Evolutionary conservation across 305 asterid species (phyloP).

Genomic region (Rubia peregrina): DNA sequence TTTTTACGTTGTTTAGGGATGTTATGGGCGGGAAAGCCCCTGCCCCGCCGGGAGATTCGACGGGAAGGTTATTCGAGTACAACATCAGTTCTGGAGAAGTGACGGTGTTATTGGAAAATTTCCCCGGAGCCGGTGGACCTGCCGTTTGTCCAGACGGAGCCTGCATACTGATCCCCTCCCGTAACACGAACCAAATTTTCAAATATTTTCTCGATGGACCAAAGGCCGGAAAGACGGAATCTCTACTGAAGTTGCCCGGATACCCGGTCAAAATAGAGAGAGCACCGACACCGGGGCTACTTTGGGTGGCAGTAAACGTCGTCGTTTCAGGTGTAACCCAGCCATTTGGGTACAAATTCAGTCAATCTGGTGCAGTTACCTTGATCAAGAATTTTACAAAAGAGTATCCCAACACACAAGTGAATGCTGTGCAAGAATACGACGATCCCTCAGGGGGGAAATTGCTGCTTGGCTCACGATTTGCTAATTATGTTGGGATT

Average conservation of each 20-base stretch:
- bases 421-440: constrained; percentile 3
- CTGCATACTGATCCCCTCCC: not conserved
- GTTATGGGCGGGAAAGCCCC: not conserved
- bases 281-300: not conserved
- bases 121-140: not conserved
- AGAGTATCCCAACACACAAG: not conserved
- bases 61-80: not conserved
- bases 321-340: not conserved
- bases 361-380: not conserved
- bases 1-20: not conserved
- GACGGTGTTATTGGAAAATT: not conserved
- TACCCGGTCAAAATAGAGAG: not conserved
- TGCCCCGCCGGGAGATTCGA: not conserved
- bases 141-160: not conserved
- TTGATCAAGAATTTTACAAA: not conserved
- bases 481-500: not conserved
- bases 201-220: constrained; percentile 1
- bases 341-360: not conserved
- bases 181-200: not conserved
- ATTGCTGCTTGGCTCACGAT: not conserved
- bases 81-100: not conserved
- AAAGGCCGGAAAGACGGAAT: not conserved
- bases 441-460: too few species aligned
- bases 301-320: constrained; percentile 5
- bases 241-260: not conserved